Evolutionary conservation across 1,284 basidiomycete species (phyloP).

Genomic region (Cutaneotrichosporon mucoides): DNA sequence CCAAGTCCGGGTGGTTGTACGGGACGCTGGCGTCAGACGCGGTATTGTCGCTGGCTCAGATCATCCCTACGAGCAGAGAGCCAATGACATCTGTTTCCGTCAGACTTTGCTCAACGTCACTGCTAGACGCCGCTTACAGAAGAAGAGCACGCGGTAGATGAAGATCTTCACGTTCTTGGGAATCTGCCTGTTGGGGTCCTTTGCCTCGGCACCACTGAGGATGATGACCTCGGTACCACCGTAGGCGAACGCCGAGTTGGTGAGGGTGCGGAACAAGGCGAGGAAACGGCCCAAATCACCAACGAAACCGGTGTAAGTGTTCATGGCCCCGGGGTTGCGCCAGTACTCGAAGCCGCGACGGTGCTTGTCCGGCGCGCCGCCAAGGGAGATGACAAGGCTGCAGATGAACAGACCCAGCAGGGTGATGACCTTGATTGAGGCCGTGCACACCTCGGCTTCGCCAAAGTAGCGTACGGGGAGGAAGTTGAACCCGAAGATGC

Average conservation of each 20-base stretch:
- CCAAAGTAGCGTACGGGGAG: constrained; percentile 28
- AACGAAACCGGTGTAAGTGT: constrained; percentile 44
- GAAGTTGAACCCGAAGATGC: constrained; percentile 55
- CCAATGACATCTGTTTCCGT: constrained; percentile 63
- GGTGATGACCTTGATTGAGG: constrained; percentile 73
- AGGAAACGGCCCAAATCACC: constrained; percentile 50
- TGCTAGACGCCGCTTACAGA: no score
- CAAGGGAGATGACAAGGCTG: constrained; percentile 60
- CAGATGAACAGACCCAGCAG: constrained; percentile 55
- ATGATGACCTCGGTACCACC: constrained; percentile 45
- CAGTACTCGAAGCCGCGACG: constrained; percentile 51
- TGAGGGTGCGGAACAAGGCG: constrained; percentile 16
- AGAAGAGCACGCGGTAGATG: constrained; percentile 64
- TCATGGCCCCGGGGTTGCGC: constrained; percentile 50
- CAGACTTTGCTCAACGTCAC: no score
- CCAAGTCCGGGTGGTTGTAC: constrained; percentile 59
- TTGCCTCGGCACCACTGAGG: constrained; percentile 48
- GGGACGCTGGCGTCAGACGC: no score
- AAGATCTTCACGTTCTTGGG: constrained; percentile 70
- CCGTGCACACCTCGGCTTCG: constrained; percentile 49
- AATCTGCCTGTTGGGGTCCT: constrained; percentile 68
- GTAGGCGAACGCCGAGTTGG: constrained; percentile 12
- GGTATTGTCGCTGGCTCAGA: no score
- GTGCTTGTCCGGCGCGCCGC: constrained; percentile 47
- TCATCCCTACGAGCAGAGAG: constrained; percentile 63